These are phyloP conservation scores for Yamadazyma jaroonii DNA, from an alignment of 1,139 yeast genomes.

Conservation along the genomic window DNA sequence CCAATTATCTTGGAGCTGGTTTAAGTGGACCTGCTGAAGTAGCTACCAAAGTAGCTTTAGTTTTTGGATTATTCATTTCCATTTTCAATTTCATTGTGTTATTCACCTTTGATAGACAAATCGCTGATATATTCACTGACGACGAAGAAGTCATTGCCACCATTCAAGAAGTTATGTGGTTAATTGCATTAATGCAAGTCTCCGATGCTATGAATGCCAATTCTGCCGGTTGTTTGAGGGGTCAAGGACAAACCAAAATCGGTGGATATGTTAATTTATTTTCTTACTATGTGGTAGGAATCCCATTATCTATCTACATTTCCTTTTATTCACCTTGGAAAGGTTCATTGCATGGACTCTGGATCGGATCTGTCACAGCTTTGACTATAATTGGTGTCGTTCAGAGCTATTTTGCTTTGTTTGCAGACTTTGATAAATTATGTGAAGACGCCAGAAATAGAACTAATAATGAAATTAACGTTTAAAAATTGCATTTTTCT, in stretches of 20 bases:
- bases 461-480: conserved; percentile 19
- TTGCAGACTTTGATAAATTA: conserved; percentile 37
- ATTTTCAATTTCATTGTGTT: conserved; percentile 38
- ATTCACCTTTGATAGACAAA: conserved; percentile 33
- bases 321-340: conserved; percentile 46
- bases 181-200: conserved; percentile 54
- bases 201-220: conserved; percentile 59
- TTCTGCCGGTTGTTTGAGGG: conserved; percentile 59
- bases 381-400: conserved; percentile 51
- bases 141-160: conserved; percentile 41
- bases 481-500: not conserved
- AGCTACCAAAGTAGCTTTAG: conserved; percentile 45
- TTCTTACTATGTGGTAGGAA: conserved; percentile 51
- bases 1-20: conserved; percentile 58
- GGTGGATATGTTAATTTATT: conserved; percentile 56
- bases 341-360: conserved; percentile 49
- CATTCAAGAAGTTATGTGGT: conserved; percentile 46
- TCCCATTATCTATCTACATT: conserved; percentile 47
- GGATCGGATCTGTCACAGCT: conserved; percentile 54
- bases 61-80: conserved; percentile 43
- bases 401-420: conserved; percentile 44
- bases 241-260: conserved; percentile 55
- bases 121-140: conserved; percentile 39
- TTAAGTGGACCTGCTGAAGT: conserved; percentile 43
- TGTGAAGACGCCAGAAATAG: conserved; percentile 43